A percentile compares a stretch with the other conserved stretches of the same genome.
Evolutionary conservation across 305 asterid species (phyloP).

Genomic region (Nicotiana rustica): DNA sequence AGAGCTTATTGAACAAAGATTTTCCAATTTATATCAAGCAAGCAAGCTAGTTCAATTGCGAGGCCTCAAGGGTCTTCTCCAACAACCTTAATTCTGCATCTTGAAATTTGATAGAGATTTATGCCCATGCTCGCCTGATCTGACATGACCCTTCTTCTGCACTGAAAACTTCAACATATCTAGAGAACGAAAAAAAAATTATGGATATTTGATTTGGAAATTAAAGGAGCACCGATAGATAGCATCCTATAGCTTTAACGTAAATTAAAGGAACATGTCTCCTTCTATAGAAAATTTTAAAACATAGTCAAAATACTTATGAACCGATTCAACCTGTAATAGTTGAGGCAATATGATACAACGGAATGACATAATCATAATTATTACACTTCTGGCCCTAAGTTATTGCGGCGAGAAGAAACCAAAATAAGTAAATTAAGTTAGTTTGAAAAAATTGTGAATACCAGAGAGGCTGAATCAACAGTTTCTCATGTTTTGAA

Average conservation of each 20-base stretch:
- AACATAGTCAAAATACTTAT: neutral
- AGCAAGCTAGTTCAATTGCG: no score
- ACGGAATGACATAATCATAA: neutral
- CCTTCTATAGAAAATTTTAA: neutral
- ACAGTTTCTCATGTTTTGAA: no score
- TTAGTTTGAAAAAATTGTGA: conserved; percentile 8
- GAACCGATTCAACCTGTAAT: neutral
- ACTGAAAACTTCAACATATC: no score
- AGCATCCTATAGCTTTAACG: neutral
- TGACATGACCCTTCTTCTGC: no score
- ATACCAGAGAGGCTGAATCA: neutral
- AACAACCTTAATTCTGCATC: no score
- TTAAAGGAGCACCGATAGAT: neutral
- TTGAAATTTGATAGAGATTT: no score
- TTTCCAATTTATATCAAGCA: no score
- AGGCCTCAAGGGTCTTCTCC: no score
- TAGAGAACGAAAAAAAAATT: no score
- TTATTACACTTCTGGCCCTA: neutral
- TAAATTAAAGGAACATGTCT: conserved; percentile 28
- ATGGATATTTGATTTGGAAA: no score
- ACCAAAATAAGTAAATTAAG: neutral
- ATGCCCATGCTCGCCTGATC: no score
- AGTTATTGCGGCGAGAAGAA: neutral
- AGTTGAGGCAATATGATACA: neutral
- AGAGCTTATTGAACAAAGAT: no score